A percentile compares a stretch with the other conserved stretches of the same genome.
Conservation (phyloP, 1,284 basidiomycete genomes). For the Mycosarcoma maydis region DNA sequence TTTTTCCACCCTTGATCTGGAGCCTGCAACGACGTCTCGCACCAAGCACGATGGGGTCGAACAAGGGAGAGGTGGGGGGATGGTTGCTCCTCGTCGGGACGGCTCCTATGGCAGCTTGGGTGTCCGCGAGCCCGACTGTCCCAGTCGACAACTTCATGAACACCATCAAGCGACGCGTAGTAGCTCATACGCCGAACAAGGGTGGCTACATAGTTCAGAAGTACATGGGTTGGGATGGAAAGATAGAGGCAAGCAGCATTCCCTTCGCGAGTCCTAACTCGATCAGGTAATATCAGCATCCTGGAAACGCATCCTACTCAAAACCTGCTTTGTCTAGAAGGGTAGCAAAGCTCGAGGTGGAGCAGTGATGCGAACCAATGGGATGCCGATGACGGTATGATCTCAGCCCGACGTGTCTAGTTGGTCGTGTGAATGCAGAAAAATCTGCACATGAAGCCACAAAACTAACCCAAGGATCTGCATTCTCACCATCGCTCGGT, state of each 20-base stretch:
- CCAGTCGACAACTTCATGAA: background rate
- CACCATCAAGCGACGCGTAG: background rate
- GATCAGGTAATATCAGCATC: conserved; percentile 63
- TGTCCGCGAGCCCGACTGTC: too few species aligned
- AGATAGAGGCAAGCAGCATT: conserved; percentile 57
- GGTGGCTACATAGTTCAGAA: conserved; percentile 6
- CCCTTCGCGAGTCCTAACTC: conserved; percentile 68
- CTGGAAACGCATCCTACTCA: conserved; percentile 6
- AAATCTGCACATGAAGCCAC: background rate
- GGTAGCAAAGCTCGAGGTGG: background rate
- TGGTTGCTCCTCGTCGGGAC: too few species aligned
- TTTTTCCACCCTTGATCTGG: background rate
- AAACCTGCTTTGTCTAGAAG: background rate
- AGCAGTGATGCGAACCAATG: conserved; percentile 4
- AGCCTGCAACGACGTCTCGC: conserved; percentile 6
- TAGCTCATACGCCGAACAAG: background rate
- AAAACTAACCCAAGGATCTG: conserved; percentile 20
- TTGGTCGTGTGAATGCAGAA: background rate
- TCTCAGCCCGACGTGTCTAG: conserved; percentile 52
- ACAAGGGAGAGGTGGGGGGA: background rate
- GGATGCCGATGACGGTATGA: conserved; percentile 55
- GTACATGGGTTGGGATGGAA: conserved; percentile 8
- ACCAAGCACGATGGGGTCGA: background rate
- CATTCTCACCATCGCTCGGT: conserved; percentile 1
- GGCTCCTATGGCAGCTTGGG: too few species aligned